These are phyloP conservation scores for Dactylellina leptospora DNA, from an alignment of 2,329 filamentous ascomycete species.

Conservation along the genomic window DNA sequence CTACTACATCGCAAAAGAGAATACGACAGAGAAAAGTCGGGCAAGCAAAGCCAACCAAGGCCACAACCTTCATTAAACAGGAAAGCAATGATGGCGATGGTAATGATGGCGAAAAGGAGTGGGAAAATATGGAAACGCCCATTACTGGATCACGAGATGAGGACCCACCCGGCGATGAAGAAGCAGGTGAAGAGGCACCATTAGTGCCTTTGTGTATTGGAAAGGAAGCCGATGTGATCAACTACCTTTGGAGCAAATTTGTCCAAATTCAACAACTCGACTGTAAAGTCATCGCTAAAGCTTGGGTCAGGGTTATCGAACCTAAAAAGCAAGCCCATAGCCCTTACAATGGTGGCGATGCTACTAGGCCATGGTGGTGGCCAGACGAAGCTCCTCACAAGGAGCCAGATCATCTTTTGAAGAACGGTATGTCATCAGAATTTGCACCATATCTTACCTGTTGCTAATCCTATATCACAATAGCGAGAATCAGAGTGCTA, in stretches of 20 bases:
- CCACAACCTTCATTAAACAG: constrained; percentile 10
- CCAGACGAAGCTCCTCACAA: constrained; percentile 71
- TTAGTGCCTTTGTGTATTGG: constrained; percentile 64
- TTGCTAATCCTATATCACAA: background rate
- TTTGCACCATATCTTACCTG: background rate
- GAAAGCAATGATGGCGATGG: constrained; percentile 9
- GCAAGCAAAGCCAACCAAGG: background rate
- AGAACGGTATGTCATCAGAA: constrained; percentile 65
- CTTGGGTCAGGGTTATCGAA: constrained; percentile 77
- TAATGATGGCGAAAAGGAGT: constrained; percentile 7
- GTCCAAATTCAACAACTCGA: constrained; percentile 74
- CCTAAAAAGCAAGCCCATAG: constrained; percentile 80
- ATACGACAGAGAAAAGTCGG: background rate
- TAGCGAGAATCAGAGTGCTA: constrained; percentile 26
- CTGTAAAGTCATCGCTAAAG: constrained; percentile 77
- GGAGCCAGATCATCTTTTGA: constrained; percentile 77
- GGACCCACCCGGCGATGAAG: constrained; percentile 27
- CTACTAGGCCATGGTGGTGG: constrained; percentile 74
- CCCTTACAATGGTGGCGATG: constrained; percentile 74
- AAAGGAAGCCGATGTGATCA: constrained; percentile 67
- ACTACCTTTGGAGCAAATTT: constrained; percentile 71
- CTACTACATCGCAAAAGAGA: background rate
- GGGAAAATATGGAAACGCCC: constrained; percentile 1
- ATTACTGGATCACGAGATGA: constrained; percentile 11
- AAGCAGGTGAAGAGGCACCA: constrained; percentile 38